Evolutionary conservation across 2,329 filamentous ascomycete species (phyloP).

Genomic region (Fusarium temperatum): DNA sequence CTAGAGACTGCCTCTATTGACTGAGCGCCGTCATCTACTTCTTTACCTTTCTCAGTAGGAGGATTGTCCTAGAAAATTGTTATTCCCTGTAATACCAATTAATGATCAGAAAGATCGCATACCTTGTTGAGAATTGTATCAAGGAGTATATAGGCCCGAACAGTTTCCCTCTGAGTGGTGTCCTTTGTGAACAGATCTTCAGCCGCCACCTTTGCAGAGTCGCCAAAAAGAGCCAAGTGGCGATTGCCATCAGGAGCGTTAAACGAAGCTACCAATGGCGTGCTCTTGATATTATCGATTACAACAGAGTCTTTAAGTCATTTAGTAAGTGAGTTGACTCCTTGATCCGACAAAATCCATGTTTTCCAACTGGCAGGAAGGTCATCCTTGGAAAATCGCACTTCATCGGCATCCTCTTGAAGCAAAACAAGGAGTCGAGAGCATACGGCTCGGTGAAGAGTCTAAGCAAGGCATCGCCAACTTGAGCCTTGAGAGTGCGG

Average conservation of each 20-base stretch:
- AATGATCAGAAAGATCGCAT: rapidly evolving
- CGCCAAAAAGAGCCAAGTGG: background rate
- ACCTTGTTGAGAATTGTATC: background rate
- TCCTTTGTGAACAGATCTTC: background rate
- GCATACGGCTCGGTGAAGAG: background rate
- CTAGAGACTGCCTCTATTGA: rapidly evolving
- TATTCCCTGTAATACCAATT: rapidly evolving
- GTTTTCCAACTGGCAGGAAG: background rate
- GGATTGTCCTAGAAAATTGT: rapidly evolving
- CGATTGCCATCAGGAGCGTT: background rate
- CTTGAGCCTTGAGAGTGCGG: background rate
- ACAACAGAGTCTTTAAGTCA: background rate
- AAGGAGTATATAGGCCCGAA: background rate
- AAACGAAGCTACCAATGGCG: background rate
- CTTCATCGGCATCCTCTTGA: background rate
- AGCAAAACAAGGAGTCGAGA: background rate
- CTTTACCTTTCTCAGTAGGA: background rate
- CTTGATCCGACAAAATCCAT: background rate
- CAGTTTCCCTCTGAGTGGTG: background rate
- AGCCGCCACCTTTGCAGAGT: background rate
- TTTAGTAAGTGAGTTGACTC: background rate
- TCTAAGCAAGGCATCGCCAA: background rate
- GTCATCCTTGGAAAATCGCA: background rate
- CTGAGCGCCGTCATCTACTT: rapidly evolving
- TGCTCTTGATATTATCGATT: background rate